A percentile compares a stretch with the other conserved stretches of the same genome.
phyloP scores from a whole-genome alignment of 495 filamentous ascomycete genomes.

The Aspergillus mulundensis region DNA sequence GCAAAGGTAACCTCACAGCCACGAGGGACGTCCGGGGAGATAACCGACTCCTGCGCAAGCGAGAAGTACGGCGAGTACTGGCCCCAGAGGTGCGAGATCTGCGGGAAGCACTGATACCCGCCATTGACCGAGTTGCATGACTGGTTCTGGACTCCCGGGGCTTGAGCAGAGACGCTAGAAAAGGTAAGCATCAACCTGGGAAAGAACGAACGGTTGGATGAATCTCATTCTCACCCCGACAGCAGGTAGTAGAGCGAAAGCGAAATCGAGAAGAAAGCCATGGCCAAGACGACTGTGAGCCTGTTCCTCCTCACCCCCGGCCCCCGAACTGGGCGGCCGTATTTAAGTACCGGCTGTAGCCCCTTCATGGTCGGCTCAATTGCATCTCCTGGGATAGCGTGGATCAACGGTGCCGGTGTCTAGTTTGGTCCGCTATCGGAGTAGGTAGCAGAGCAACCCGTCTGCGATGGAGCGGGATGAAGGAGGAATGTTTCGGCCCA shows the following conservation, averaged over 20 bases:
- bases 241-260: slow-evolving; percentile 10
- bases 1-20: slow-evolving; percentile 71
- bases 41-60: slow-evolving; percentile 52
- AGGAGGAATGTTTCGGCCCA: not conserved
- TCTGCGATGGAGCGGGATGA: not conserved
- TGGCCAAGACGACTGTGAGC: not conserved
- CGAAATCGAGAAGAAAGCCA: slow-evolving; percentile 8
- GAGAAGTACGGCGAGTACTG: slow-evolving; percentile 82
- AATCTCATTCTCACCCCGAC: slow-evolving; percentile 13
- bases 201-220: too few relatives aligned
- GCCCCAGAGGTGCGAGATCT: slow-evolving; percentile 71
- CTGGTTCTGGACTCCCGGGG: not conserved
- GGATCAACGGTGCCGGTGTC: not conserved
- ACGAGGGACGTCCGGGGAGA: slow-evolving; percentile 52
- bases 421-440: not conserved
- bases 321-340: not conserved
- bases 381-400: not conserved
- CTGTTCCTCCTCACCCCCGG: not conserved
- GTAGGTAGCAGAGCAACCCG: not conserved
- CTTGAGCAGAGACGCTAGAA: slow-evolving; percentile 7
- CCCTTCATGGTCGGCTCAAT: slow-evolving; percentile 1
- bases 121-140: slow-evolving; percentile 55
- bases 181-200: not conserved
- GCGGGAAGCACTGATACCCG: slow-evolving; percentile 60
- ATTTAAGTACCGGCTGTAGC: not conserved